Base-by-base conservation (phyloP, 1,284 basidiomycete species). In the Austroboletus olivaceoglutinosus region DNA sequence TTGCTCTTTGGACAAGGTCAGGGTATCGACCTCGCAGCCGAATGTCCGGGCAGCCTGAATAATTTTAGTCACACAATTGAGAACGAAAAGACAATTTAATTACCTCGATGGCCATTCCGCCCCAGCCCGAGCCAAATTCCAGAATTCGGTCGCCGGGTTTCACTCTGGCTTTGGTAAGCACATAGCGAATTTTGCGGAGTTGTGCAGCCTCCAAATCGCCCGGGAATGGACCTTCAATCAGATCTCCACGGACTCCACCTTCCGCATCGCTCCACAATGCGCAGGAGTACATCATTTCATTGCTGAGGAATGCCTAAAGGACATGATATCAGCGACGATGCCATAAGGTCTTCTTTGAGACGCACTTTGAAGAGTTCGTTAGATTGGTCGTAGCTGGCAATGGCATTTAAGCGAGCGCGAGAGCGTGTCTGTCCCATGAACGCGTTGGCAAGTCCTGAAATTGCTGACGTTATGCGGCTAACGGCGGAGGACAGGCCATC, bases 121-220 rank as follows among this genome's bases (percentile, higher is more conserved):
- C 93, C 93, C 93, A 95, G 9, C 93, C 93, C 45, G 86, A 87
- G n/a, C 93, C 93, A 60, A 95, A 92, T 71, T 96, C 93, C 41
- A 96, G 76, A 30, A 95, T 80, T 31, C 89, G 81, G 66, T 92
- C 78, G 0, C 90, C 91, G 31, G 82, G 83, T 58, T 81, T 78
- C 39, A 94, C 85, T 45, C 83, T 83, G 43, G 91, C 89, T 54
- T 85, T 82, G 15, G 72, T 75, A 53, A 95, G 85, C 58, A 94
- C 87, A 60, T 91, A 76, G 48, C 79, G 79, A 42, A 95, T 81
- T 70, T 96, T 95, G 37, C 86, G 81, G 43, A 80, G 73, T 64
- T 96, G 93, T 1, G 91, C 91, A 21, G 79, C 75, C 69, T 95
- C 91, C 42, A 96, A 73, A 63, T 90, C 86, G 44, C 84, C 82